Percentiles rank a stretch among this genome's conserved stretches.
Conservation (phyloP, 228 moss, liverwort and hornwort species). For the Sphagnum fallax region DNA sequence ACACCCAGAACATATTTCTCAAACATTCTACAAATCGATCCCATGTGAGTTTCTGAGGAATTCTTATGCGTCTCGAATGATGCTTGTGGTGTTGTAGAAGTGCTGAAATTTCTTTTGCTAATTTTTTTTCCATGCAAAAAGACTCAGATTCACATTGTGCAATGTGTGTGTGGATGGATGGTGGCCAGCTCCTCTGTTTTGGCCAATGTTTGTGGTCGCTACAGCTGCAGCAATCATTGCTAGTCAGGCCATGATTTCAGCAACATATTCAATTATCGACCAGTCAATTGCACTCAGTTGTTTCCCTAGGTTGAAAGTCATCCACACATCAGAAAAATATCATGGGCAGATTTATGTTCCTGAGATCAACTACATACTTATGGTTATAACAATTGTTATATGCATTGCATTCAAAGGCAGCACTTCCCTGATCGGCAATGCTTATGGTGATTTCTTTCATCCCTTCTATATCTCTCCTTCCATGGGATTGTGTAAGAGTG, state of each 20-base stretch:
- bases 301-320: constrained; percentile 63
- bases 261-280: constrained; percentile 71
- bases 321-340: constrained; percentile 58
- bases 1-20: constrained; percentile 33
- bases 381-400: constrained; percentile 47
- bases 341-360: constrained; percentile 79
- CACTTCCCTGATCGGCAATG: constrained; percentile 57
- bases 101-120: not conserved
- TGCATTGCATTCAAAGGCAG: constrained; percentile 46
- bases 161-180: not conserved
- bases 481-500: not conserved
- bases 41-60: constrained; percentile 38
- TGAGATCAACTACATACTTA: constrained; percentile 64
- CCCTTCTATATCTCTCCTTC: not conserved
- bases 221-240: constrained; percentile 77
- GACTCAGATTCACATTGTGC: not conserved
- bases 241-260: constrained; percentile 88
- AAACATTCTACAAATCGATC: constrained; percentile 72
- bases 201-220: constrained; percentile 67
- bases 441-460: constrained; percentile 39
- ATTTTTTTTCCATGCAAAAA: not conserved
- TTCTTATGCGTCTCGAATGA: not conserved
- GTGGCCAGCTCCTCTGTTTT: constrained; percentile 48
- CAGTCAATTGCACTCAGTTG: constrained; percentile 76
- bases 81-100: not conserved